These are phyloP conservation scores for Tuber calosporum DNA, from an alignment of 495 filamentous ascomycete species.

Conservation along the genomic window DNA sequence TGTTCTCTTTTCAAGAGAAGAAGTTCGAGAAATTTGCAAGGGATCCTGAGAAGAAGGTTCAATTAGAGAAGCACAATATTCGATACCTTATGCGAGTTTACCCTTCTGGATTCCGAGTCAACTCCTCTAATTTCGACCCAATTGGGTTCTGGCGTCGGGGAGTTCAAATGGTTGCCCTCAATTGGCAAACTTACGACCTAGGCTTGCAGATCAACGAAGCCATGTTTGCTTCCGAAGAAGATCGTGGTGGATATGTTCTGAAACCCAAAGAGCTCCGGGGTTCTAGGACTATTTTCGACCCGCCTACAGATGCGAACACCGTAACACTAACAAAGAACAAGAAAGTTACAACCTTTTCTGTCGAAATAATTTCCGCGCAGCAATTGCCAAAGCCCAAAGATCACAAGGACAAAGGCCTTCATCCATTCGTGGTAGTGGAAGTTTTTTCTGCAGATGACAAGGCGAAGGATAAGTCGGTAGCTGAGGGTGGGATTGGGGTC, in stretches of 20 bases:
- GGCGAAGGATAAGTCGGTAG: conserved; percentile 48
- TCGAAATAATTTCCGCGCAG: conserved; percentile 88
- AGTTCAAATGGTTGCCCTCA: conserved; percentile 92
- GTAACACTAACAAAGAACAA: conserved; percentile 56
- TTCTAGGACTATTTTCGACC: conserved; percentile 37
- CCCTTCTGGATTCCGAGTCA: conserved; percentile 67
- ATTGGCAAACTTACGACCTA: conserved; percentile 96
- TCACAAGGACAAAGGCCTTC: conserved; percentile 65
- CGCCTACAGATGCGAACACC: conserved; percentile 46
- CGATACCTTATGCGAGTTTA: conserved; percentile 90
- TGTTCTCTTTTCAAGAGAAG: conserved; percentile 84
- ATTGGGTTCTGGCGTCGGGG: conserved; percentile 86
- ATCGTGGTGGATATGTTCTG: conserved; percentile 82
- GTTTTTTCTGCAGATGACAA: conserved; percentile 92
- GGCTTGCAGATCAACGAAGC: conserved; percentile 93
- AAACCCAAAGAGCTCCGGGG: conserved; percentile 76
- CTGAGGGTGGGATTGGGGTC: conserved; percentile 62
- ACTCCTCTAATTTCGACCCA: conserved; percentile 88
- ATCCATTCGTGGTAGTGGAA: conserved; percentile 91
- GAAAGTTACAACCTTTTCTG: conserved; percentile 70
- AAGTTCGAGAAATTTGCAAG: conserved; percentile 72
- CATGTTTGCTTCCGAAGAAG: conserved; percentile 91
- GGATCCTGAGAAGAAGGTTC: conserved; percentile 59
- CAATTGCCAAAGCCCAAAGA: conserved; percentile 77
- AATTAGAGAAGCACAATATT: conserved; percentile 82